These are phyloP conservation scores for Cercospora canescens DNA, from an alignment of 2,329 filamentous ascomycete species.

Conservation along the genomic window DNA sequence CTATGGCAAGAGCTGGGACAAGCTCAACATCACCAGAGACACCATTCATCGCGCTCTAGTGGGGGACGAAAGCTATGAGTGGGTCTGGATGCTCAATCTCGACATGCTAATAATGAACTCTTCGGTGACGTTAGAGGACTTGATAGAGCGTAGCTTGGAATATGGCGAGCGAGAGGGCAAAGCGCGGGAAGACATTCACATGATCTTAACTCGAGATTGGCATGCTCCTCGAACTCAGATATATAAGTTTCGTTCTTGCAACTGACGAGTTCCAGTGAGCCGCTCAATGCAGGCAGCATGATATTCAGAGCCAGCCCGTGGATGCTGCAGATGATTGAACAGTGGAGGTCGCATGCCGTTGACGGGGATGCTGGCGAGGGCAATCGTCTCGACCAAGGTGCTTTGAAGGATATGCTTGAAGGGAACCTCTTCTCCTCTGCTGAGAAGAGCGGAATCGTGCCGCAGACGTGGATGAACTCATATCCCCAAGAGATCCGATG, in stretches of 20 bases:
- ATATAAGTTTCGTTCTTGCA: neutral
- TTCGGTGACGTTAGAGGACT: slow-evolving; percentile 36
- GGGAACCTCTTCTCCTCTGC: slow-evolving; percentile 5
- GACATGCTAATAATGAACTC: slow-evolving; percentile 45
- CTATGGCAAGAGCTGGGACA: slow-evolving; percentile 38
- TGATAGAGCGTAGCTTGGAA: slow-evolving; percentile 38
- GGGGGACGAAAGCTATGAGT: slow-evolving; percentile 37
- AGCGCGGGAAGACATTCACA: slow-evolving; percentile 38
- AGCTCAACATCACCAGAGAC: slow-evolving; percentile 37
- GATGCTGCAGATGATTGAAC: slow-evolving; percentile 37
- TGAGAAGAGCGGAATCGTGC: slow-evolving; percentile 27
- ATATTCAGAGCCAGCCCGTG: slow-evolving; percentile 37
- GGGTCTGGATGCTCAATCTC: slow-evolving; percentile 47
- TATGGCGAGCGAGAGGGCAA: slow-evolving; percentile 23
- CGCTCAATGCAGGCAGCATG: slow-evolving; percentile 42
- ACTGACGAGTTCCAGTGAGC: slow-evolving; percentile 16
- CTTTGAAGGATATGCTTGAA: slow-evolving; percentile 36
- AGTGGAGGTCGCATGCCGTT: slow-evolving; percentile 27
- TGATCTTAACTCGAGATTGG: slow-evolving; percentile 42
- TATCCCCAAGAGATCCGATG: slow-evolving; percentile 43
- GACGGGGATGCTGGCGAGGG: slow-evolving; percentile 13
- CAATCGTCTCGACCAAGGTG: slow-evolving; percentile 41
- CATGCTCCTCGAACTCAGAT: neutral
- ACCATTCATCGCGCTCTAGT: slow-evolving; percentile 17
- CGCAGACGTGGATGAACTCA: slow-evolving; percentile 42